phyloP scores from a whole-genome alignment of 2,329 filamentous ascomycete genomes.

The Talaromyces sp. region DNA sequence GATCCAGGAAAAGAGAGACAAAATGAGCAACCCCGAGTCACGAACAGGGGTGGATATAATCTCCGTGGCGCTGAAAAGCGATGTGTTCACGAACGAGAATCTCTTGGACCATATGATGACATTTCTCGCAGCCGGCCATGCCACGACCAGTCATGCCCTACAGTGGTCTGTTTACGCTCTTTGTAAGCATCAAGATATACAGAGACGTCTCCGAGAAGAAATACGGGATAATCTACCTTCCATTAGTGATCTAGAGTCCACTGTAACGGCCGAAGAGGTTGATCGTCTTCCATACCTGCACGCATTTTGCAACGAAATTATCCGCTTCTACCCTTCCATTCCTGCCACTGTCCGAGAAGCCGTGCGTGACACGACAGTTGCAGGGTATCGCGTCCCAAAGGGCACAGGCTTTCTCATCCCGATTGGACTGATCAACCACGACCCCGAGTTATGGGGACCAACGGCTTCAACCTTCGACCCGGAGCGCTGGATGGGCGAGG shows the following conservation, averaged over 20 bases:
- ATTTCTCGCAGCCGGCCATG: constrained; percentile 76
- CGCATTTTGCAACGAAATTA: constrained; percentile 70
- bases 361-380: constrained; percentile 60
- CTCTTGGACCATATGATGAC: constrained; percentile 90
- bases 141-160: constrained; percentile 70
- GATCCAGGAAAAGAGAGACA: constrained; percentile 63
- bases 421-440: constrained; percentile 51
- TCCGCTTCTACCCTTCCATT: constrained; percentile 69
- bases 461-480: constrained; percentile 73
- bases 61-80: constrained; percentile 71
- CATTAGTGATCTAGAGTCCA: constrained; percentile 33
- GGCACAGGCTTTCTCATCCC: constrained; percentile 60
- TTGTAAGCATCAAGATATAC: constrained; percentile 59
- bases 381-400: constrained; percentile 61
- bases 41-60: constrained; percentile 62
- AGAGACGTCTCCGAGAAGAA: constrained; percentile 64
- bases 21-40: constrained; percentile 32
- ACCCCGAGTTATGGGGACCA: constrained; percentile 65
- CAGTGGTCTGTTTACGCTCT: constrained; percentile 72
- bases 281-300: constrained; percentile 74
- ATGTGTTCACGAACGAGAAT: constrained; percentile 69
- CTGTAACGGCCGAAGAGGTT: constrained; percentile 58
- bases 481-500: constrained; percentile 62
- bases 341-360: constrained; percentile 65
- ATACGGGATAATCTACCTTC: constrained; percentile 53